These are phyloP conservation scores for Cinnamomum micranthum DNA, from an alignment of 164 flowering plant genomes.

Conservation along the genomic window DNA sequence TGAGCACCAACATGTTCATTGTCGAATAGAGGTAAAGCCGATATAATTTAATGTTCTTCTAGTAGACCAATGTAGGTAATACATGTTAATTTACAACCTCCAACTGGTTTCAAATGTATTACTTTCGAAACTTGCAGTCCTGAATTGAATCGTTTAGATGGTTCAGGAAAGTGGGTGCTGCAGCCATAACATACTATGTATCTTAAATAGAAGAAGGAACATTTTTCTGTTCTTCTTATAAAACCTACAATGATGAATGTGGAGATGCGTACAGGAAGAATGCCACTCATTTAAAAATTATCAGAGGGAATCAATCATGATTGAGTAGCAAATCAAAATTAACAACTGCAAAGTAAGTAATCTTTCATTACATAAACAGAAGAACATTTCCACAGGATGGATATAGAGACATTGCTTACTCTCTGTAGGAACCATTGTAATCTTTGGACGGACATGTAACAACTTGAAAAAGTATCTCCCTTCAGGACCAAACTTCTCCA, in stretches of 20 bases:
- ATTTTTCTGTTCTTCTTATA: background rate
- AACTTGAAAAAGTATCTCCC: slow-evolving; percentile 54
- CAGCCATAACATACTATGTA: background rate
- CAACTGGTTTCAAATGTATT: background rate
- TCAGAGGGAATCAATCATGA: background rate
- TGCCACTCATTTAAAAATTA: background rate
- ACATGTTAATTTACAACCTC: background rate
- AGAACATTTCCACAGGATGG: too few species aligned
- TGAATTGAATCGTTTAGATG: too few species aligned
- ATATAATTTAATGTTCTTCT: too few species aligned
- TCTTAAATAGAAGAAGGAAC: background rate
- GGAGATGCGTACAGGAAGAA: background rate
- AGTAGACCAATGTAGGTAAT: background rate
- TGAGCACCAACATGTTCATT: background rate
- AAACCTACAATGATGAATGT: background rate
- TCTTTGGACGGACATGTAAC: slow-evolving; percentile 53
- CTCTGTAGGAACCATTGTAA: slow-evolving; percentile 53
- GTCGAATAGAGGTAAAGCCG: background rate
- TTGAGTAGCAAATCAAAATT: background rate
- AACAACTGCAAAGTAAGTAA: background rate
- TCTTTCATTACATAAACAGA: background rate
- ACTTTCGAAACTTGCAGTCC: background rate
- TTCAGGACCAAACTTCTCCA: slow-evolving; percentile 64
- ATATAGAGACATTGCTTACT: slow-evolving; percentile 33
- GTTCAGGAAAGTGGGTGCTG: too few species aligned